Evolutionary conservation across 768 basidiomycete species (phyloP).

Genomic region (Calvatia gigantea): DNA sequence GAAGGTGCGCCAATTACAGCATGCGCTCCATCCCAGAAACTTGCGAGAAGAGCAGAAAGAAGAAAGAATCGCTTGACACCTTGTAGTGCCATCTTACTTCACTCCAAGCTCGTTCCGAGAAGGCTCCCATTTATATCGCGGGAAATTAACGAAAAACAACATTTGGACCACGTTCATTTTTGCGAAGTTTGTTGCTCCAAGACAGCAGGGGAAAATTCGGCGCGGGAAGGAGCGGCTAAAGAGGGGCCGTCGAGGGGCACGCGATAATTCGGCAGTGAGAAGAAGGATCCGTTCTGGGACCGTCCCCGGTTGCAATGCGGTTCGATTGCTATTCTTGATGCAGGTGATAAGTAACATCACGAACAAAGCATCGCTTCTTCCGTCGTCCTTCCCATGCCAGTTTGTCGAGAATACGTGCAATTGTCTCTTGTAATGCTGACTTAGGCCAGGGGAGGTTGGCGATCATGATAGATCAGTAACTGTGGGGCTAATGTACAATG

Average conservation of each 20-base stretch:
- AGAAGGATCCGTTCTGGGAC: slow-evolving; percentile 2
- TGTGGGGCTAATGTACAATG: slow-evolving; percentile 4
- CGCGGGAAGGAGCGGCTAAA: neutral
- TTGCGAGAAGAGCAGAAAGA: slow-evolving; percentile 3
- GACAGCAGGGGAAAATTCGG: slow-evolving; percentile 6
- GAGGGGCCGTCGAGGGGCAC: neutral
- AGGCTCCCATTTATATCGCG: neutral
- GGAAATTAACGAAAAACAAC: neutral
- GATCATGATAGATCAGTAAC: too few relatives aligned
- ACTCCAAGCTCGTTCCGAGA: neutral
- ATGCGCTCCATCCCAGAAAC: neutral
- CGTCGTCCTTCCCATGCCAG: neutral
- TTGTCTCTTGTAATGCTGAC: neutral
- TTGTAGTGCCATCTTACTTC: slow-evolving; percentile 2
- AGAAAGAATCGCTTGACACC: neutral
- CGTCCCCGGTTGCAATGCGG: neutral
- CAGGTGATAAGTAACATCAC: slow-evolving; percentile 3
- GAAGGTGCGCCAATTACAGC: slow-evolving; percentile 43
- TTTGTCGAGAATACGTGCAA: neutral
- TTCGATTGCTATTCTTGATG: neutral
- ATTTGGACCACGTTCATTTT: neutral
- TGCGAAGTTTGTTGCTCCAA: neutral
- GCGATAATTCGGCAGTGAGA: slow-evolving; percentile 1
- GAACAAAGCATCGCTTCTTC: neutral
- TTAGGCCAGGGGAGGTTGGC: too few relatives aligned